These are phyloP conservation scores for Puccinia novopanici DNA, from an alignment of 1,284 basidiomycete genomes.

Conservation along the genomic window DNA sequence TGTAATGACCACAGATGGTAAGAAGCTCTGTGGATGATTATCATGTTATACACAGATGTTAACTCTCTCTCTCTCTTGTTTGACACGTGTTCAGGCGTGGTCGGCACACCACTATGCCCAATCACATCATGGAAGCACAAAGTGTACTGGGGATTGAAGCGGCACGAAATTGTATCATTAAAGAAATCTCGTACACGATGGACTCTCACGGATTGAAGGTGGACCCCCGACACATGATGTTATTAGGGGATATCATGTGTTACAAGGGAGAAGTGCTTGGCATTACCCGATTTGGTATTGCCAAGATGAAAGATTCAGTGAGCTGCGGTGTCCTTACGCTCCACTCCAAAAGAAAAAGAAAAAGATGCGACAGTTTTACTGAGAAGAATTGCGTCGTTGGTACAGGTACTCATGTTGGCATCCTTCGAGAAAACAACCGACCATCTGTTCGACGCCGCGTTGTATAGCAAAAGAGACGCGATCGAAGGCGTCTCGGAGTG, in stretches of 20 bases:
- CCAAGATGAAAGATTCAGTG: constrained; percentile 99
- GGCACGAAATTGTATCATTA: constrained; percentile 88
- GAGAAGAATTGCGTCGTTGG: background rate
- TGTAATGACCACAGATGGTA: constrained; percentile 98
- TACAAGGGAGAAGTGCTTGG: constrained; percentile 99
- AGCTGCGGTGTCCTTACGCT: background rate
- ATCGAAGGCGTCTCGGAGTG: constrained; percentile 97
- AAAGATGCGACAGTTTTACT: background rate
- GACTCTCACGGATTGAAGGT: constrained; percentile 96
- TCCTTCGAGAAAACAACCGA: constrained; percentile 99
- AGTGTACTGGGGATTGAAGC: constrained; percentile 96
- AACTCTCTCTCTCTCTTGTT: background rate
- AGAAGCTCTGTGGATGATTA: background rate
- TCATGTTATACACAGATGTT: background rate
- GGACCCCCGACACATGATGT: constrained; percentile 97
- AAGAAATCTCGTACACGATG: constrained; percentile 72
- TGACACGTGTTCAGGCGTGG: constrained; percentile 69
- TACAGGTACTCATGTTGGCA: constrained; percentile 79
- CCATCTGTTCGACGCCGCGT: constrained; percentile 95
- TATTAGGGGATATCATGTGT: constrained; percentile 97
- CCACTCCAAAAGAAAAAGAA: no score
- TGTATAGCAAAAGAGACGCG: constrained; percentile 90
- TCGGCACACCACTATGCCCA: constrained; percentile 91
- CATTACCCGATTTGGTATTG: constrained; percentile 99
- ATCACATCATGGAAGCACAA: constrained; percentile 95